phyloP scores from a whole-genome alignment of 805 yeast species.

The Millerozyma miso region DNA sequence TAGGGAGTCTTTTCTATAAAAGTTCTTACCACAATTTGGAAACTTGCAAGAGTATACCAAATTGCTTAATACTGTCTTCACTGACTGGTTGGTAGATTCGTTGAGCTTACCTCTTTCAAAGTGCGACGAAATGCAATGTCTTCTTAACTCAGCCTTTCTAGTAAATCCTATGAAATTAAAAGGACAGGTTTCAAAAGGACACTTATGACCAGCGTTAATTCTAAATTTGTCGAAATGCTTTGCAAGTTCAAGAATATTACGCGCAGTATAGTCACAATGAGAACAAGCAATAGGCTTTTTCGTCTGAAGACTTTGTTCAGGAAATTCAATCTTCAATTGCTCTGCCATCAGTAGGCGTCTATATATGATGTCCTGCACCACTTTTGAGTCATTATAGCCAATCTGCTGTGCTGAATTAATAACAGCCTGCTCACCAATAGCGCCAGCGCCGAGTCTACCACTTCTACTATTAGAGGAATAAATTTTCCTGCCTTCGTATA shows the following conservation, averaged over 20 bases:
- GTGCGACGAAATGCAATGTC: conserved; percentile 24
- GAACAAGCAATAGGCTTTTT: conserved; percentile 3
- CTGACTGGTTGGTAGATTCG: conserved; percentile 1
- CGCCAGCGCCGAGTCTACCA: not conserved
- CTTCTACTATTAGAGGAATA: not conserved
- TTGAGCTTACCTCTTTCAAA: conserved; percentile 13
- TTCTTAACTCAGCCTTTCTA: conserved; percentile 25
- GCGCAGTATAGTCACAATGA: conserved; percentile 6
- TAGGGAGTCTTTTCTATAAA: conserved; percentile 51
- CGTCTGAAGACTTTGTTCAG: not conserved
- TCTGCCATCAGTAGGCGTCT: conserved; percentile 1
- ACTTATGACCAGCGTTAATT: conserved; percentile 13
- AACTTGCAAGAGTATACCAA: conserved; percentile 15
- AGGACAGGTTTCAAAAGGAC: conserved; percentile 29
- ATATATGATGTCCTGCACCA: conserved; percentile 2
- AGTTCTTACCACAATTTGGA: conserved; percentile 41
- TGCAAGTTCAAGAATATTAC: conserved; percentile 11
- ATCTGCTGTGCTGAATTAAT: not conserved
- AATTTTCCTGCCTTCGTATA: not conserved
- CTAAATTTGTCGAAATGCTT: conserved; percentile 17
- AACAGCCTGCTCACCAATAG: not conserved
- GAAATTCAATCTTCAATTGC: conserved; percentile 1
- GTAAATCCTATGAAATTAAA: conserved; percentile 25
- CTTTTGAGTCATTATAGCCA: not conserved
- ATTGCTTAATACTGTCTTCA: conserved; percentile 6